Percentiles rank a stretch among this genome's conserved stretches.
Conservation (phyloP, 75 land plant species). For the Cryptomeria japonica region DNA sequence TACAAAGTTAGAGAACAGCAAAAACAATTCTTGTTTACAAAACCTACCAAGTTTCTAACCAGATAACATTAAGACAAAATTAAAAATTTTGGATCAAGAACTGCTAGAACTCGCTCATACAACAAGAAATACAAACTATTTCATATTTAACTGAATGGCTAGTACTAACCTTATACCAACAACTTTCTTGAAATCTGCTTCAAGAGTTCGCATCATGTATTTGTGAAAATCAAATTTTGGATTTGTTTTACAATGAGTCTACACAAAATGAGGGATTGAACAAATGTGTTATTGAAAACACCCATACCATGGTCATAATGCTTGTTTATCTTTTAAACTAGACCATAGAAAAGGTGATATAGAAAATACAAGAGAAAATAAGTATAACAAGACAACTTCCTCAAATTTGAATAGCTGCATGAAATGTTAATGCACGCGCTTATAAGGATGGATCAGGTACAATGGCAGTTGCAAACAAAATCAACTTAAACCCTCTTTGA, state of each 20-base stretch:
- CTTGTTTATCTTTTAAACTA: not conserved
- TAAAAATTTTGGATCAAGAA: not conserved
- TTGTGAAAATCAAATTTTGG: slow-evolving; percentile 70
- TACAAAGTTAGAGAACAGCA: not conserved
- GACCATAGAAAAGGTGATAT: not conserved
- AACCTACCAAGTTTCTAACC: not conserved
- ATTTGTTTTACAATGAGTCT: slow-evolving; percentile 58
- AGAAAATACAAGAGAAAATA: slow-evolving; percentile 1
- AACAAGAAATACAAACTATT: not conserved
- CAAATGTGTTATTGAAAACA: not conserved
- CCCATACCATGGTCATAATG: not conserved
- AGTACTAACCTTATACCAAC: slow-evolving; percentile 80
- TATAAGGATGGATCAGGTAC: not conserved
- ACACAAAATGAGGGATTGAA: not conserved
- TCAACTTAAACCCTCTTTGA: not conserved
- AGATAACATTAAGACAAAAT: not conserved
- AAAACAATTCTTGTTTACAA: not conserved
- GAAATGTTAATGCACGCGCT: not conserved
- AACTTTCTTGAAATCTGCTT: slow-evolving; percentile 78
- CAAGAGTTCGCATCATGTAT: slow-evolving; percentile 78
- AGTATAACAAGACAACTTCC: not conserved
- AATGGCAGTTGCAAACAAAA: not conserved
- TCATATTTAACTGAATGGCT: not conserved
- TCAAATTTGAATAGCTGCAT: not conserved
- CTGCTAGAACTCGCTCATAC: not conserved